Evolutionary conservation across 1,284 basidiomycete species (phyloP).

Genomic region (Crucibulum parvulum): DNA sequence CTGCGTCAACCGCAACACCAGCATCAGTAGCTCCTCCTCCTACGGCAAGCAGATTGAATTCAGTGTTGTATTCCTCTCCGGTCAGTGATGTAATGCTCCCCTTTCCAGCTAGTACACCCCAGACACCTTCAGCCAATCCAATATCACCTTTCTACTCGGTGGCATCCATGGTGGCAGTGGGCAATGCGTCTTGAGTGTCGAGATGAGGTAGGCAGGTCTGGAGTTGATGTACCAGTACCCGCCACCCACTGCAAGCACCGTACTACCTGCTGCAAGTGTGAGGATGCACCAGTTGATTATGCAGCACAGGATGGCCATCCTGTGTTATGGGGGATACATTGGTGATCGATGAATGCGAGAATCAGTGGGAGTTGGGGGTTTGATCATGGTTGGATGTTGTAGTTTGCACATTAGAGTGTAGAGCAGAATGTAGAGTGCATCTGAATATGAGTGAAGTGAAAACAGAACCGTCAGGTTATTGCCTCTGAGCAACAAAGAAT

Average conservation of each 20-base stretch:
- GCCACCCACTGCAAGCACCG: constrained; percentile 57
- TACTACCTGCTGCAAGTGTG: constrained; percentile 56
- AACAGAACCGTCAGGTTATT: too few species aligned
- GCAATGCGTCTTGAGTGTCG: constrained; percentile 65
- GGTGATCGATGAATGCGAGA: too few species aligned
- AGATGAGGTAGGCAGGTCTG: constrained; percentile 66
- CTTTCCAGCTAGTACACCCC: constrained; percentile 11
- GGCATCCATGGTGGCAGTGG: constrained; percentile 33
- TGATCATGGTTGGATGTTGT: too few species aligned
- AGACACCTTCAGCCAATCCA: constrained; percentile 60
- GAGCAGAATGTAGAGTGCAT: too few species aligned
- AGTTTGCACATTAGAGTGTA: too few species aligned
- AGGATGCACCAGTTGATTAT: constrained; percentile 63
- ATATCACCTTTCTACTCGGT: constrained; percentile 68
- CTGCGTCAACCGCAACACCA: constrained; percentile 94
- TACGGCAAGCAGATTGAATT: constrained; percentile 86
- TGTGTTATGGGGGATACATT: background rate
- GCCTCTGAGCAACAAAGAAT: too few species aligned
- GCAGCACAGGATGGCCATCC: constrained; percentile 37
- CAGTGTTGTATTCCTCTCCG: constrained; percentile 39
- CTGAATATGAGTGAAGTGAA: too few species aligned
- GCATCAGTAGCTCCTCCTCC: constrained; percentile 96
- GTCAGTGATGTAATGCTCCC: background rate
- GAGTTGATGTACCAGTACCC: constrained; percentile 78
- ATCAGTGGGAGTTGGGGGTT: too few species aligned